Evolutionary conservation across 306 rosid species (phyloP).

Genomic region (Corylus americana): DNA sequence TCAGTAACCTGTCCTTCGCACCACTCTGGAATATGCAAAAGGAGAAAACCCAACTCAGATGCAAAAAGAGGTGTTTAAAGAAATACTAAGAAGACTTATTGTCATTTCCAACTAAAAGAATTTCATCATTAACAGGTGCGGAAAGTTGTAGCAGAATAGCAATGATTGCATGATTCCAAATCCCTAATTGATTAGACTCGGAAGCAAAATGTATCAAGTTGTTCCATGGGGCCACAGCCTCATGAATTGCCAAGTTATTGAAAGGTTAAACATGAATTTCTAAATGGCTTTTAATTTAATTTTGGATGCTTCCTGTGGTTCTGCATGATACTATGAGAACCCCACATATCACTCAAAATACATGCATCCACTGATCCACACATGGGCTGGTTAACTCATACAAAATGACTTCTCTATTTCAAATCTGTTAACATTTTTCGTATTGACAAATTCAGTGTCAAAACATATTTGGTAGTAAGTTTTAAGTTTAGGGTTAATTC

Average conservation of each 20-base stretch:
- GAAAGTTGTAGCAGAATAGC: conserved; percentile 20
- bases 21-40: conserved; percentile 71
- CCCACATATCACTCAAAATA: not conserved
- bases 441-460: too few relatives aligned
- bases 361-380: not conserved
- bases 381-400: not conserved
- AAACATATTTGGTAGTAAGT: too few relatives aligned
- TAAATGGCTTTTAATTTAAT: too few relatives aligned
- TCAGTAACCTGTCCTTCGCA: conserved; percentile 90
- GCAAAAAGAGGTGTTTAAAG: conserved; percentile 17
- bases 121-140: conserved; percentile 14
- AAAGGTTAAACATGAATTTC: not conserved
- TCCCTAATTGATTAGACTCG: conserved; percentile 8
- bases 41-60: conserved; percentile 16
- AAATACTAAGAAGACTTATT: conserved; percentile 13
- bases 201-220: conserved; percentile 20
- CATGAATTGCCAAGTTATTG: not conserved
- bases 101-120: conserved; percentile 1
- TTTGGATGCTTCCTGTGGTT: not conserved
- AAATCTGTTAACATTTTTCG: too few relatives aligned
- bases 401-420: too few relatives aligned
- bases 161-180: conserved; percentile 13
- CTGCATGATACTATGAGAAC: not conserved
- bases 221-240: not conserved
- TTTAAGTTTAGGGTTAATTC: too few relatives aligned